A percentile compares a stretch with the other conserved stretches of the same genome.
Conservation (phyloP, 306 rosid genomes). For the Vicia faba region DNA sequence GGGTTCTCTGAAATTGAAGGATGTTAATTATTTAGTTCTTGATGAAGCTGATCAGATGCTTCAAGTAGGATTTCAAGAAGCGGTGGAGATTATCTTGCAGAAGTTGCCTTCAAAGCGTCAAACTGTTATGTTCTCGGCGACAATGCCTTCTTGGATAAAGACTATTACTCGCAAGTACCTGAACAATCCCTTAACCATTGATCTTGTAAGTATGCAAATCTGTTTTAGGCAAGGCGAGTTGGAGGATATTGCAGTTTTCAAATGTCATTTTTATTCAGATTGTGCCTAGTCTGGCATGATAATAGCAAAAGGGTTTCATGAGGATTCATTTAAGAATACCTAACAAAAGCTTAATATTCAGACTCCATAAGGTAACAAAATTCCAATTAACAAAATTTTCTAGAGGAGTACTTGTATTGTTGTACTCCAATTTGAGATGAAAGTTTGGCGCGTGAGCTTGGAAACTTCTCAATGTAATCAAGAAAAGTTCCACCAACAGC, state of each 20-base stretch:
- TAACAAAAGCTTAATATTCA: conserved; percentile 10
- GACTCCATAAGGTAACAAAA: not conserved
- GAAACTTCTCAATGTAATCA: too few species aligned
- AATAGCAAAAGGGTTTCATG: not conserved
- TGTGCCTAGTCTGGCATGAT: not conserved
- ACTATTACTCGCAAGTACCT: conserved; percentile 76
- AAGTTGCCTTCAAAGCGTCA: conserved; percentile 79
- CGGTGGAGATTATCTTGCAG: conserved; percentile 84
- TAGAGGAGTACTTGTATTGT: not conserved
- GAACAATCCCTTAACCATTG: conserved; percentile 63
- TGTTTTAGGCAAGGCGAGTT: conserved; percentile 13
- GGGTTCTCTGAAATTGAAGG: conserved; percentile 75
- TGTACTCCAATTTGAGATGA: not conserved
- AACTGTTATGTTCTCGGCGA: conserved; percentile 95
- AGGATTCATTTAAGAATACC: not conserved
- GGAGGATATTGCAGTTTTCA: conserved; percentile 13
- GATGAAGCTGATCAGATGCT: conserved; percentile 99
- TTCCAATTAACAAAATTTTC: conserved; percentile 4
- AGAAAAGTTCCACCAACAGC: too few species aligned
- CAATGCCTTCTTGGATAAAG: conserved; percentile 93
- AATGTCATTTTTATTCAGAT: not conserved
- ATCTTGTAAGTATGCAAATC: conserved; percentile 73
- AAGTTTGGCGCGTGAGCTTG: too few species aligned
- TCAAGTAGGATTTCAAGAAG: conserved; percentile 98
- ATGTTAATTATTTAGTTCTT: conserved; percentile 80